Percentiles rank a stretch among this genome's conserved stretches.
These are phyloP conservation scores for Polyporus tsugae DNA, from an alignment of 1,284 basidiomycete species.

Conservation along the genomic window DNA sequence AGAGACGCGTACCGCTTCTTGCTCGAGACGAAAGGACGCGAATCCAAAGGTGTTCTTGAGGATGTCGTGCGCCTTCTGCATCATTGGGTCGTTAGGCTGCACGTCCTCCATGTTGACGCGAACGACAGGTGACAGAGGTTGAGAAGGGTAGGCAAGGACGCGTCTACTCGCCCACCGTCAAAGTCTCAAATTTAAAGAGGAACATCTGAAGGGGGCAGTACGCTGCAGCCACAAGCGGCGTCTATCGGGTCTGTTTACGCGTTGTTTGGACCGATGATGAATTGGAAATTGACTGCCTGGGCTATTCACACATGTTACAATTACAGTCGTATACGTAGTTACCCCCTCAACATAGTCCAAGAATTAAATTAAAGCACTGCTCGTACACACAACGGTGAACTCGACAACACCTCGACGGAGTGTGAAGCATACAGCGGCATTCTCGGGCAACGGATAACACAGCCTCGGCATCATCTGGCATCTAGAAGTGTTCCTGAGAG, in stretches of 20 bases:
- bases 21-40: constrained; percentile 46
- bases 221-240: constrained; percentile 4
- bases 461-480: constrained; percentile 21
- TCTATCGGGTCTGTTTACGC: constrained; percentile 24
- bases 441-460: constrained; percentile 13
- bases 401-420: constrained; percentile 23
- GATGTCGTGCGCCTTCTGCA: constrained; percentile 44
- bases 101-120: neutral
- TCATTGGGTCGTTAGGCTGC: constrained; percentile 18
- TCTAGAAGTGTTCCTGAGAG: constrained; percentile 69
- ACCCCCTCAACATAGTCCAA: constrained; percentile 20
- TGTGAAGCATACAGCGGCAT: constrained; percentile 23
- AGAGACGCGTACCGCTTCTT: constrained; percentile 43
- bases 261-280: constrained; percentile 22
- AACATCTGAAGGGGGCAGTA: constrained; percentile 2
- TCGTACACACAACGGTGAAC: constrained; percentile 24
- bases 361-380: constrained; percentile 26
- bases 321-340: constrained; percentile 13
- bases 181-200: neutral
- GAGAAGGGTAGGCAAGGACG: neutral
- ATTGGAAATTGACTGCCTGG: constrained; percentile 1
- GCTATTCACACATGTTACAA: constrained; percentile 12
- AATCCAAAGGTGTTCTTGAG: constrained; percentile 47
- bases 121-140: neutral
- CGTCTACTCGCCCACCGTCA: neutral